These are phyloP conservation scores for Kwoniella sp. DNA, from an alignment of 768 basidiomycete genomes.

Conservation along the genomic window DNA sequence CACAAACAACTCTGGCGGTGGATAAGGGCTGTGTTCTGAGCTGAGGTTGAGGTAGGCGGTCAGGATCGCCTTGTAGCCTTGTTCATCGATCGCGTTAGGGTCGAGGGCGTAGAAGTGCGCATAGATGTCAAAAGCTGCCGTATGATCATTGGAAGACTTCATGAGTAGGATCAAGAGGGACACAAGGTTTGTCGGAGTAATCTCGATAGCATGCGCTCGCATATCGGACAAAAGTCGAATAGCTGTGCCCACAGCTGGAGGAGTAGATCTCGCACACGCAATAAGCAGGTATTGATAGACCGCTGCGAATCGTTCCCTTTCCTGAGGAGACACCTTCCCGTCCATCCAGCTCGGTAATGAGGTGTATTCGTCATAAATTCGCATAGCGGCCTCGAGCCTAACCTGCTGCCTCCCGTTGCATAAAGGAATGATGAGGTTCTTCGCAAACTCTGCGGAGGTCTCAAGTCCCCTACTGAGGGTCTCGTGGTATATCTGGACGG, in stretches of 20 bases:
- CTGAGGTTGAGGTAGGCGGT: constrained; percentile 66
- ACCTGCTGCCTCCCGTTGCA: constrained; percentile 14
- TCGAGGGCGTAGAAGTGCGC: constrained; percentile 53
- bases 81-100: constrained; percentile 57
- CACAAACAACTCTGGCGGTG: constrained; percentile 65
- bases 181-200: constrained; percentile 60
- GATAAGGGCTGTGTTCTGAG: constrained; percentile 59
- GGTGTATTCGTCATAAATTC: constrained; percentile 29
- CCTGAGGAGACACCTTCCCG: not conserved
- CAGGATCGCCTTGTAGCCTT: constrained; percentile 68
- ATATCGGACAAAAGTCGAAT: constrained; percentile 67
- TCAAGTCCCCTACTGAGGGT: constrained; percentile 22
- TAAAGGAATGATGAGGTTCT: constrained; percentile 31
- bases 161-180: constrained; percentile 69
- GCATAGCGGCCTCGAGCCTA: constrained; percentile 19
- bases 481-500: constrained; percentile 25
- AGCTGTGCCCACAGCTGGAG: constrained; percentile 18
- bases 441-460: constrained; percentile 21
- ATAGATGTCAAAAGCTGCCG: constrained; percentile 70
- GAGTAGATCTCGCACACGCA: constrained; percentile 17
- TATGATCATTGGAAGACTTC: constrained; percentile 62
- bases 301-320: not conserved
- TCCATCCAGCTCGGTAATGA: constrained; percentile 5
- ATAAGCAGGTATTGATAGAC: constrained; percentile 27
- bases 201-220: constrained; percentile 61